Percentiles rank a stretch among this genome's conserved stretches.
phyloP scores from a whole-genome alignment of 345 rosid genomes.

The Salix caprea region DNA sequence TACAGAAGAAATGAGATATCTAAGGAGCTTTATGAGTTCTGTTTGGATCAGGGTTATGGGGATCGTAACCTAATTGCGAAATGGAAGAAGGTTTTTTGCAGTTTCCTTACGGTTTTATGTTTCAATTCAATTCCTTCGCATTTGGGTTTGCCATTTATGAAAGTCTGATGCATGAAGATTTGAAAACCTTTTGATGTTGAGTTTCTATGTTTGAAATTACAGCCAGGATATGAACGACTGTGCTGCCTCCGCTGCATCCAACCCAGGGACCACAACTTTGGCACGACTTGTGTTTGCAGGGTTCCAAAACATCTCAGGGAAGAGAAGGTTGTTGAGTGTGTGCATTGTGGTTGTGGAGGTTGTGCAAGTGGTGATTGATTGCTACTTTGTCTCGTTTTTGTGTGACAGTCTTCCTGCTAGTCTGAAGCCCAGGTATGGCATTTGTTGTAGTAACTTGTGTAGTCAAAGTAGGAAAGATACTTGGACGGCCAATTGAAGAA shows the following conservation, averaged over 20 bases:
- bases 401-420: not conserved
- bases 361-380: slow-evolving; percentile 72
- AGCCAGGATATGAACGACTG: slow-evolving; percentile 79
- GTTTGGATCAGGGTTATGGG: slow-evolving; percentile 69
- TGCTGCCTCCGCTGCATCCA: slow-evolving; percentile 86
- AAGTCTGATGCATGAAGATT: not conserved
- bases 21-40: slow-evolving; percentile 67
- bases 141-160: not conserved
- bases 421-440: not conserved
- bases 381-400: not conserved
- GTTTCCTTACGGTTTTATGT: not conserved
- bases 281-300: slow-evolving; percentile 74
- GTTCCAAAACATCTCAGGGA: slow-evolving; percentile 76
- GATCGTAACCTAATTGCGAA: slow-evolving; percentile 68
- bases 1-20: slow-evolving; percentile 61
- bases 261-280: slow-evolving; percentile 82
- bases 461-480: not conserved
- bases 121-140: not conserved
- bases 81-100: slow-evolving; percentile 52
- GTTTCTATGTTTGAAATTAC: slow-evolving; percentile 22
- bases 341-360: slow-evolving; percentile 80
- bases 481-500: not conserved
- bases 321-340: slow-evolving; percentile 79
- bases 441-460: not conserved
- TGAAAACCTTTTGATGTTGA: not conserved